Evolutionary conservation across 1,139 yeast genomes (phyloP).

Genomic region (Debaryomycetaceae sp.): DNA sequence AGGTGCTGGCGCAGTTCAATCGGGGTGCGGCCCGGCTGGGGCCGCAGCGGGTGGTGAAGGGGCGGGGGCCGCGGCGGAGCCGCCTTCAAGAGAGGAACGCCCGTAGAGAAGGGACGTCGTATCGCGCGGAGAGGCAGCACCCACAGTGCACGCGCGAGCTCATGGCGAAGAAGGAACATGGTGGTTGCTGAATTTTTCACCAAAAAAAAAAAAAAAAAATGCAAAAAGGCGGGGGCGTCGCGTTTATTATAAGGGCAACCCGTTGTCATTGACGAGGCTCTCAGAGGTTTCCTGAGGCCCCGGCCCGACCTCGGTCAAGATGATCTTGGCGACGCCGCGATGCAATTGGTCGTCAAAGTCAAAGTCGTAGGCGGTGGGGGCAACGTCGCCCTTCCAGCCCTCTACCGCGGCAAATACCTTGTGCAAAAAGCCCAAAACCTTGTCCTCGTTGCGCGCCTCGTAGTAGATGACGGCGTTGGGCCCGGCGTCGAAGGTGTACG

Average conservation of each 20-base stretch:
- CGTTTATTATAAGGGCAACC: slow-evolving; percentile 23
- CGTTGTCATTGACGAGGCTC: slow-evolving; percentile 46
- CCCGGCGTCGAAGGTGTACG: slow-evolving; percentile 98
- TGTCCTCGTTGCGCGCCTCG: slow-evolving; percentile 63
- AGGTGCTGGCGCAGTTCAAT: no score
- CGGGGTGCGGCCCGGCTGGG: neutral
- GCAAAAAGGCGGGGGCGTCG: neutral
- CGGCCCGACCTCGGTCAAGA: slow-evolving; percentile 79
- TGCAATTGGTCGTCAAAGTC: slow-evolving; percentile 50
- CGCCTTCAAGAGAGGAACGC: no score
- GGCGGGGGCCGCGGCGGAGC: no score
- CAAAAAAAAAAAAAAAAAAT: no score
- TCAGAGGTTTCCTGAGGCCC: slow-evolving; percentile 68
- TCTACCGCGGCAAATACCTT: slow-evolving; percentile 49
- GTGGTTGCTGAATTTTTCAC: no score
- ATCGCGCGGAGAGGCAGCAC: no score
- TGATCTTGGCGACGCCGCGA: slow-evolving; percentile 74
- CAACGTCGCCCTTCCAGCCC: slow-evolving; percentile 61
- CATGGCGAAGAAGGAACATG: no score
- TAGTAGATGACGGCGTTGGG: slow-evolving; percentile 97
- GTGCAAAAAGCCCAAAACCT: slow-evolving; percentile 59
- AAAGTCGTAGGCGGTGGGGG: slow-evolving; percentile 24
- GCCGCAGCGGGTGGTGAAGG: neutral
- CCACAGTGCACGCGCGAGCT: no score
- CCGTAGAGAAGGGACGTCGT: no score